Evolutionary conservation across 164 flowering plant species (phyloP).

Genomic region (Akebia trifoliata): DNA sequence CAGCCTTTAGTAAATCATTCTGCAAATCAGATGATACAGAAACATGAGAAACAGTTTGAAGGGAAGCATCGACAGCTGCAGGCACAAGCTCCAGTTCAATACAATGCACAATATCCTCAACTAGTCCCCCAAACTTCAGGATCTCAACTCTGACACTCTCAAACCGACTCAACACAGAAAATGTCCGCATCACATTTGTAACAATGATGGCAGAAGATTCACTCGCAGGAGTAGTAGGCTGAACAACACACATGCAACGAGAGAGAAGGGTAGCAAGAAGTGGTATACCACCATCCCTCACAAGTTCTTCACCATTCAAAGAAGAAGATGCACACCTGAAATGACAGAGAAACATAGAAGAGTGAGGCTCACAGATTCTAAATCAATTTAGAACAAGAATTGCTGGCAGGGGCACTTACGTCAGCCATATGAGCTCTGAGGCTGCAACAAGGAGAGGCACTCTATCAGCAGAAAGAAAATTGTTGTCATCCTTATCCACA

Average conservation of each 20-base stretch:
- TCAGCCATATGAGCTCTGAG: constrained; percentile 91
- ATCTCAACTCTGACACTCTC: constrained; percentile 88
- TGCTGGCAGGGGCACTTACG: constrained; percentile 40
- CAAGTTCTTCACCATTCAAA: constrained; percentile 97
- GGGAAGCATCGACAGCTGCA: constrained; percentile 94
- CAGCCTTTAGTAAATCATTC: constrained; percentile 79
- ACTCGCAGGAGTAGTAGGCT: constrained; percentile 80
- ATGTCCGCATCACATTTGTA: constrained; percentile 86
- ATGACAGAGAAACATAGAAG: constrained; percentile 9
- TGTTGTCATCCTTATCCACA: constrained; percentile 89
- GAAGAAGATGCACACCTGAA: constrained; percentile 89
- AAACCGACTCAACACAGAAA: constrained; percentile 82
- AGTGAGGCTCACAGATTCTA: constrained; percentile 10
- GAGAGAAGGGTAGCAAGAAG: constrained; percentile 89
- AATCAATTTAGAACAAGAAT: constrained; percentile 9
- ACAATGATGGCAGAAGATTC: constrained; percentile 90
- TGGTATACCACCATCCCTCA: constrained; percentile 89
- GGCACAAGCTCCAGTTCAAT: constrained; percentile 94
- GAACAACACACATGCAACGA: constrained; percentile 96
- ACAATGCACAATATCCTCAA: constrained; percentile 90
- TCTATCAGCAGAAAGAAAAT: constrained; percentile 87
- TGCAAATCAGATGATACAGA: constrained; percentile 87
- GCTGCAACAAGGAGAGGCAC: constrained; percentile 96
- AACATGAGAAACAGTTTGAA: constrained; percentile 75
- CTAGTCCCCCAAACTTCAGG: constrained; percentile 70